Evolutionary conservation across 2,329 filamentous ascomycete species (phyloP), one percentile per base, ranked within the genome.

Genomic region (Apiospora hydei): DNA sequence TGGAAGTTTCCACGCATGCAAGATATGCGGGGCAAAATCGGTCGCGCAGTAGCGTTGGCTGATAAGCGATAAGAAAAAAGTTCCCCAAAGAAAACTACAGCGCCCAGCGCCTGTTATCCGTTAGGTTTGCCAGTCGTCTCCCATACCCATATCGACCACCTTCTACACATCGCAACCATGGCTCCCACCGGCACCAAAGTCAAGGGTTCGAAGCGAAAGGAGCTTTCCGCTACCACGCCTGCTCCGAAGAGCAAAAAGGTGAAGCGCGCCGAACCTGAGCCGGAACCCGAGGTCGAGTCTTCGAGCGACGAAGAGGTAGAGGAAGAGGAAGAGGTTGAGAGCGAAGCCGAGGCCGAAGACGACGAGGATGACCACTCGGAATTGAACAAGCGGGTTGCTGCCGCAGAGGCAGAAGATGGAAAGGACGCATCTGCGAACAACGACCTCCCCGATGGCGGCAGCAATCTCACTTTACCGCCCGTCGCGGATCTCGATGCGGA

Each of bases 341-440:
- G 41, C 41, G 41, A 68, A 18, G 66, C 41, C 34, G 68, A 51
- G 4, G 30, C 66, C 47, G 68, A 51, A 2, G 30, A 30, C 41
- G 68, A 69, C n/a, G 47, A 69, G 30, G 68, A 69, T 24, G 68
- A 69, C 0, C 11, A 47, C 2, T n/a, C 30, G 4, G 68, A 69
- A 24, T 26, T 69, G 68, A 57, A 69, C 68, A 69, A 69, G 47
- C 38, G 68, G 16, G 68, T 69, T 6, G 68, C 68, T 14, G 47
- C 68, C 11, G 68, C 68, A 13, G 68, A 69, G 47, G 68, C 68
- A 14, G 68, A 69, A 18, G 68, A 69, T 24, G 68, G 68, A 47
- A 26, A 47, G 34, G 68, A 69, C 30, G 47, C 34, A 26, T 57
- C 68, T 24, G n/a, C n/a, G 46, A 69, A 44, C 34, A 41, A 69